phyloP scores from a whole-genome alignment of 106 monocot genomes.

The Dioscorea alata region DNA sequence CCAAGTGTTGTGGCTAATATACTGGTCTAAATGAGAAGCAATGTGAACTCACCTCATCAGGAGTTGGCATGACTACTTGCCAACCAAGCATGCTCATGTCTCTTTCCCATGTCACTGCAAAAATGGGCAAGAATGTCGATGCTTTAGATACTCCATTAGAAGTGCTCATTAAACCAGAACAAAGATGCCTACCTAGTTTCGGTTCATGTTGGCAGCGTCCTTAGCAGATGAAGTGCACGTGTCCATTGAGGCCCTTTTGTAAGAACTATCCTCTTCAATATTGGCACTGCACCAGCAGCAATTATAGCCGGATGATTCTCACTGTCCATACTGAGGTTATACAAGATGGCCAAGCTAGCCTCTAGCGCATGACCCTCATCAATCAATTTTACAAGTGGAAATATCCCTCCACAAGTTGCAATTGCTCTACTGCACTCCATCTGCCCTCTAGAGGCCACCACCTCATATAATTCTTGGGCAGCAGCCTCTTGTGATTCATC shows the following conservation, averaged over 20 bases:
- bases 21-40: too few species aligned
- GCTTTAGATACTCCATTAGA: too few species aligned
- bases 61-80: too few species aligned
- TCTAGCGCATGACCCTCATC: slow-evolving; percentile 42
- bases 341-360: slow-evolving; percentile 53
- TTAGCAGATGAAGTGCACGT: slow-evolving; percentile 51
- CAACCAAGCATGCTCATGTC: too few species aligned
- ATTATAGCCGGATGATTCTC: slow-evolving; percentile 78
- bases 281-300: slow-evolving; percentile 58
- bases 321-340: slow-evolving; percentile 68
- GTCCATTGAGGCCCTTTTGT: slow-evolving; percentile 55
- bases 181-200: background rate
- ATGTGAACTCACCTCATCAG: too few species aligned
- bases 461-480: slow-evolving; percentile 37
- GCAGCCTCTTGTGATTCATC: slow-evolving; percentile 39
- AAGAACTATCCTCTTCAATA: slow-evolving; percentile 53
- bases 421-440: slow-evolving; percentile 46
- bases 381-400: slow-evolving; percentile 50
- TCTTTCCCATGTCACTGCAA: too few species aligned
- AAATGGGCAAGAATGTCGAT: too few species aligned
- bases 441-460: slow-evolving; percentile 42
- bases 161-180: too few species aligned
- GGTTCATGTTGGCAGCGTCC: slow-evolving; percentile 55
- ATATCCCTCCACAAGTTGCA: slow-evolving; percentile 60
- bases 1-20: too few species aligned